These are phyloP conservation scores for Heterobasidion annosum DNA, from an alignment of 1,284 basidiomycete species.

Conservation along the genomic window DNA sequence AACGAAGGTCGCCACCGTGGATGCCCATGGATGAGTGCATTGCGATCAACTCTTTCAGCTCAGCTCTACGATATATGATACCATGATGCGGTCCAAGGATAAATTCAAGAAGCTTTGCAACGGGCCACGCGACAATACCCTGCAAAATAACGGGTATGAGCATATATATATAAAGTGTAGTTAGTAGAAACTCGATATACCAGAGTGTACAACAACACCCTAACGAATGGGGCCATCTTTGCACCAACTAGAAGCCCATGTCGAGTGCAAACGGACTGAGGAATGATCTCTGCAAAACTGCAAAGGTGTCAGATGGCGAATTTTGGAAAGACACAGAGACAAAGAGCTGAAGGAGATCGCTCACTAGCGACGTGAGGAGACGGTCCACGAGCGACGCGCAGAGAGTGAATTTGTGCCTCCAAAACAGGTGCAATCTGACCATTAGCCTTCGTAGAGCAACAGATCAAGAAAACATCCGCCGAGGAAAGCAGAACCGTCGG, in stretches of 20 bases:
- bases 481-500: too few species aligned
- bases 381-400: too few species aligned
- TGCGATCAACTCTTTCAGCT: constrained; percentile 67
- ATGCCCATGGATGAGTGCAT: constrained; percentile 52
- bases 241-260: constrained; percentile 91
- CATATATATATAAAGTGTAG: background rate
- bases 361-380: too few species aligned
- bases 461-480: too few species aligned
- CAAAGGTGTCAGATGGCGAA: background rate
- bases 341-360: too few species aligned
- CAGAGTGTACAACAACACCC: constrained; percentile 58
- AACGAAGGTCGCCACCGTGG: constrained; percentile 60
- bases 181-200: constrained; percentile 28
- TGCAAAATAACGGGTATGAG: constrained; percentile 17
- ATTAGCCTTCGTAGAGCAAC: too few species aligned
- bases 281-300: constrained; percentile 88
- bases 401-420: too few species aligned
- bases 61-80: constrained; percentile 47
- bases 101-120: constrained; percentile 60
- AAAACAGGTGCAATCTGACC: too few species aligned
- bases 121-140: constrained; percentile 77
- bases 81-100: constrained; percentile 56
- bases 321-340: too few species aligned
- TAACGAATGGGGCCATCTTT: constrained; percentile 78
- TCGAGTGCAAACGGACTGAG: constrained; percentile 83